Evolutionary conservation across 345 rosid genomes (phyloP).

Genomic region (Salix dunnii): DNA sequence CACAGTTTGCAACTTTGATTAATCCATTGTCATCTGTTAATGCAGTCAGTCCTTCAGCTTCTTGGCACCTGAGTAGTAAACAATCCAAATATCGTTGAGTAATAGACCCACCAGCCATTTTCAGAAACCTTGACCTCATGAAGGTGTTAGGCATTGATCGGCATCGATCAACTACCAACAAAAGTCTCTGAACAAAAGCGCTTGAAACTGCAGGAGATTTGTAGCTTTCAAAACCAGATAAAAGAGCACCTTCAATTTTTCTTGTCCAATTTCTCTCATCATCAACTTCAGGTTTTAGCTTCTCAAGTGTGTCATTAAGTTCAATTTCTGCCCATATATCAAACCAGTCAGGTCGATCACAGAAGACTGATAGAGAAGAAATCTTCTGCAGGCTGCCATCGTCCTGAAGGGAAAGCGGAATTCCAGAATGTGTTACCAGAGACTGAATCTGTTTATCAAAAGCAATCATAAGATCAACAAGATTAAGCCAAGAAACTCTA

Average conservation of each 20-base stretch:
- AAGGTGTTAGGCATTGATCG: constrained; percentile 55
- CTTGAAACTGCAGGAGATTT: constrained; percentile 66
- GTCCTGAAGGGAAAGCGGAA: constrained; percentile 61
- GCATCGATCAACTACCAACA: constrained; percentile 62
- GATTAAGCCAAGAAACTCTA: constrained; percentile 76
- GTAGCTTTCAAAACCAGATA: constrained; percentile 56
- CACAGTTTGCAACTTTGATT: constrained; percentile 62
- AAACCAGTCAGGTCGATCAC: constrained; percentile 89
- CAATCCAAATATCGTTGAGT: constrained; percentile 61
- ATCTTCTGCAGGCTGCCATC: constrained; percentile 61
- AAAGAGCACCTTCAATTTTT: constrained; percentile 54
- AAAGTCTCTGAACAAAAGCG: constrained; percentile 47
- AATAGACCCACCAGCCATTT: constrained; percentile 58
- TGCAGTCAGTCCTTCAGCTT: constrained; percentile 93
- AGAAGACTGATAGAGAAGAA: constrained; percentile 77
- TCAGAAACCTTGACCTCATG: constrained; percentile 70
- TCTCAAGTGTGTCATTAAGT: constrained; percentile 59
- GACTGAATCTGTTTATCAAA: constrained; percentile 77
- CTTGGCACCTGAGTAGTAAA: constrained; percentile 74
- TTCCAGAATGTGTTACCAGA: constrained; percentile 74
- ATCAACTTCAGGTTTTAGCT: constrained; percentile 53
- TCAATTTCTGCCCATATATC: constrained; percentile 88
- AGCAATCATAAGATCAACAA: constrained; percentile 80
- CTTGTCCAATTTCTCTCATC: constrained; percentile 65
- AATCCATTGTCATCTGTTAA: constrained; percentile 74